Evolutionary conservation across 176 grass and related monocot species (phyloP).

Genomic region (Lolium rigidum): DNA sequence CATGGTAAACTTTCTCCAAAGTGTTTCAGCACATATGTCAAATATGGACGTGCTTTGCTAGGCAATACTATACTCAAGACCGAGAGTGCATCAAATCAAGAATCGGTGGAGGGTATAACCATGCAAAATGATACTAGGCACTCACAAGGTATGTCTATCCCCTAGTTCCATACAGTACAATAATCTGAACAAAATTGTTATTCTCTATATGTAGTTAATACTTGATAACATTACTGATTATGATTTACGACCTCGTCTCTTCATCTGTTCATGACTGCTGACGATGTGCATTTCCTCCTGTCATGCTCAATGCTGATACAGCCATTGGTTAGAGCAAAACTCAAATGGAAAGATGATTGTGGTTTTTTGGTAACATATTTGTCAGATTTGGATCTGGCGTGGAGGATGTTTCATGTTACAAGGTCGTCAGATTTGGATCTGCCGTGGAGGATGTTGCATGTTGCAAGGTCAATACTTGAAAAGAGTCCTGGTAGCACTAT

Average conservation of each 20-base stretch:
- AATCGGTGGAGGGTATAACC: conserved; percentile 57
- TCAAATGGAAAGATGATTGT: conserved; percentile 59
- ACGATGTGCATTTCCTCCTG: conserved; percentile 21
- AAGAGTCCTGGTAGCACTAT: conserved; percentile 58
- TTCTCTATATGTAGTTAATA: neutral
- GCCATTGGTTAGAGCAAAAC: conserved; percentile 49
- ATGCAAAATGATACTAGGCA: conserved; percentile 43
- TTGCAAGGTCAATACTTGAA: conserved; percentile 47
- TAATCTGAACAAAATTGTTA: neutral
- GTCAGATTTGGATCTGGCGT: conserved; percentile 86
- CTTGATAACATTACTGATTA: neutral
- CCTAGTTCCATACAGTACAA: neutral
- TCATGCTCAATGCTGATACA: conserved; percentile 30
- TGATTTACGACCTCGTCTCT: neutral
- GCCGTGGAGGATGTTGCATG: conserved; percentile 89
- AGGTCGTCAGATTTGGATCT: conserved; percentile 83
- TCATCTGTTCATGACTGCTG: conserved; percentile 22
- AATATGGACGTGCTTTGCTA: conserved; percentile 74
- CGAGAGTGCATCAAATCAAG: conserved; percentile 43
- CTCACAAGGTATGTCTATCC: conserved; percentile 36
- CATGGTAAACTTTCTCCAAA: conserved; percentile 81
- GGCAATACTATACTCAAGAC: conserved; percentile 63
- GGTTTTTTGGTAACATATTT: neutral
- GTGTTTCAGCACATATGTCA: conserved; percentile 81
- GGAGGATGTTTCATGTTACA: conserved; percentile 91